Conservation (phyloP, 805 yeast genomes). For the Lipomyces yamadae region DNA sequence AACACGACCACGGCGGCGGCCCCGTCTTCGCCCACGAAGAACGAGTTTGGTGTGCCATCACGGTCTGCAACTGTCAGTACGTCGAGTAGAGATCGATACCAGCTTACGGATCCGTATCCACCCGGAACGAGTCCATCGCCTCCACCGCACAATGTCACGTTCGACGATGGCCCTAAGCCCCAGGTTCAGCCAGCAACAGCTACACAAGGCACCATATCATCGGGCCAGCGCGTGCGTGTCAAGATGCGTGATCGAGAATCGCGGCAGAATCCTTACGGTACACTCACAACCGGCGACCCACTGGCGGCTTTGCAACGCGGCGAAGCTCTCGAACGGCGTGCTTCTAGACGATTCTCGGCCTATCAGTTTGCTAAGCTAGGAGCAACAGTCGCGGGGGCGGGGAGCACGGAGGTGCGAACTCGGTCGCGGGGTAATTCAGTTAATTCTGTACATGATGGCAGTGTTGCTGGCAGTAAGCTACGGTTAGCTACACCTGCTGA, state of each 20-base stretch:
- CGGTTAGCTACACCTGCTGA: background rate
- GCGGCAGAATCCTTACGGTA: background rate
- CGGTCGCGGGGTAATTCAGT: slow-evolving; percentile 12
- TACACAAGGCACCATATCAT: slow-evolving; percentile 14
- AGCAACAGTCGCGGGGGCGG: slow-evolving; percentile 10
- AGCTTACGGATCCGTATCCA: background rate
- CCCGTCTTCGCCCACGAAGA: background rate
- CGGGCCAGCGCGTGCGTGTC: slow-evolving; percentile 11
- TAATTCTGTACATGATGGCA: slow-evolving; percentile 17
- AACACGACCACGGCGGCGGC: background rate
- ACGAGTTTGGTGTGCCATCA: slow-evolving; percentile 2
- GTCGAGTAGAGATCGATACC: background rate
- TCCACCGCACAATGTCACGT: slow-evolving; percentile 6
- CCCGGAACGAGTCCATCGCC: background rate
- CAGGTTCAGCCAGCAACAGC: slow-evolving; percentile 15
- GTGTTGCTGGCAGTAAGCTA: slow-evolving; percentile 1
- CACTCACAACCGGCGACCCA: slow-evolving; percentile 55
- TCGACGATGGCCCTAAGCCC: slow-evolving; percentile 9
- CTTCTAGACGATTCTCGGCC: slow-evolving; percentile 91
- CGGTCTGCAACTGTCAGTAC: slow-evolving; percentile 11
- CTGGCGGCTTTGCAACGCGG: slow-evolving; percentile 79
- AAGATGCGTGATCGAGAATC: background rate
- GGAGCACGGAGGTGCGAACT: slow-evolving; percentile 13
- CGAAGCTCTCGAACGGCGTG: slow-evolving; percentile 84
- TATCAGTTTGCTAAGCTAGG: slow-evolving; percentile 81